A percentile compares a stretch with the other conserved stretches of the same genome.
Conservation (phyloP, 371 early-diverging fungal species). For the Syncephalastrum monosporum region DNA sequence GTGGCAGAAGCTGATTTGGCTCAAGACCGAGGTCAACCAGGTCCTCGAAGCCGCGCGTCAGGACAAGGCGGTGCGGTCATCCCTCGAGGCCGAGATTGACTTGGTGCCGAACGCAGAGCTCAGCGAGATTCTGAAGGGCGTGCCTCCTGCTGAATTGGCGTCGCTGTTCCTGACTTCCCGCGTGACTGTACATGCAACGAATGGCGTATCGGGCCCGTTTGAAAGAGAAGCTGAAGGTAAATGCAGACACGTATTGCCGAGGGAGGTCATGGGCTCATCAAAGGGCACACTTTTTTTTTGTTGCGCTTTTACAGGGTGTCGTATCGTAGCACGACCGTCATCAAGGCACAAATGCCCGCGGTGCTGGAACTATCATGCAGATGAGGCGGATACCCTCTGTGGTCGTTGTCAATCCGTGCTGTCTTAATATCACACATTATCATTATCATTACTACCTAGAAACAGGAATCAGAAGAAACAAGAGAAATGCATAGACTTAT, state of each 20-base stretch:
- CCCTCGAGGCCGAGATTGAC: constrained; percentile 55
- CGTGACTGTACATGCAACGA: constrained; percentile 30
- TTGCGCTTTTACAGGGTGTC: constrained; percentile 9
- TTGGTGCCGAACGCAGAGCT: constrained; percentile 19
- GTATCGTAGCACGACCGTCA: constrained; percentile 27
- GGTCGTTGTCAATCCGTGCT: constrained; percentile 35
- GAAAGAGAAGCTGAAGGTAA: constrained; percentile 30
- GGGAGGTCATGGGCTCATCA: not conserved
- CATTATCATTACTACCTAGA: no score
- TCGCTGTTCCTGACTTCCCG: constrained; percentile 53
- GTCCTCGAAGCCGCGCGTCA: constrained; percentile 68
- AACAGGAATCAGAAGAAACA: no score
- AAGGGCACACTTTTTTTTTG: not conserved
- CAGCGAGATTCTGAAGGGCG: constrained; percentile 19
- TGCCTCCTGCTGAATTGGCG: constrained; percentile 42
- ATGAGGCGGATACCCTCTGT: constrained; percentile 34
- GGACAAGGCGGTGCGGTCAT: constrained; percentile 59
- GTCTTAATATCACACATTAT: no score
- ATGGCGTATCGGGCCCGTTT: constrained; percentile 9
- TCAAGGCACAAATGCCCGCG: constrained; percentile 50
- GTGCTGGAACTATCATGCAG: constrained; percentile 51
- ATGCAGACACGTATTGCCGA: not conserved
- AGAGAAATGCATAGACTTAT: no score
- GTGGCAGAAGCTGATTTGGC: constrained; percentile 53
- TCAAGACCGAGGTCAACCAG: constrained; percentile 66